phyloP scores from a whole-genome alignment of 805 yeast species.

The Clavispora carvajalis region DNA sequence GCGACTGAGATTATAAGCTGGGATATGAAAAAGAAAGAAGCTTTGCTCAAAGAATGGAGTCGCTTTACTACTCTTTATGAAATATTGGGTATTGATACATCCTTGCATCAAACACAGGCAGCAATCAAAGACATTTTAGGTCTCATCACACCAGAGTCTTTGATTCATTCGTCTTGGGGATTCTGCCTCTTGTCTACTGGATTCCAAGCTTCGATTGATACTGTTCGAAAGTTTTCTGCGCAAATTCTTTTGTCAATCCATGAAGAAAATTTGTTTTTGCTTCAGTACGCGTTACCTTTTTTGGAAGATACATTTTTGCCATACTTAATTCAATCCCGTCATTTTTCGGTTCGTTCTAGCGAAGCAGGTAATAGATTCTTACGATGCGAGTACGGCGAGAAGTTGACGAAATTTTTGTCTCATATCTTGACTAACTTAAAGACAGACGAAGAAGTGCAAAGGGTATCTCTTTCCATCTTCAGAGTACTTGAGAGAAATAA shows the following conservation, averaged over 20 bases:
- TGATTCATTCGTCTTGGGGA: slow-evolving; percentile 67
- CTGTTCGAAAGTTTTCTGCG: slow-evolving; percentile 62
- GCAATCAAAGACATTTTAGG: slow-evolving; percentile 59
- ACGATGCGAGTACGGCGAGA: slow-evolving; percentile 56
- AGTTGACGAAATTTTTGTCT: slow-evolving; percentile 42
- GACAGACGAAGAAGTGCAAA: slow-evolving; percentile 18
- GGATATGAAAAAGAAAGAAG: slow-evolving; percentile 21
- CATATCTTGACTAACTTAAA: slow-evolving; percentile 27
- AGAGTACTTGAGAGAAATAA: slow-evolving; percentile 43
- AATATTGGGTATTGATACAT: slow-evolving; percentile 77
- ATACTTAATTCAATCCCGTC: slow-evolving; percentile 56
- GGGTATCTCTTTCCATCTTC: slow-evolving; percentile 28
- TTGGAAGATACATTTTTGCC: slow-evolving; percentile 51
- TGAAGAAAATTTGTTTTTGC: slow-evolving; percentile 32
- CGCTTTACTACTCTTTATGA: slow-evolving; percentile 71
- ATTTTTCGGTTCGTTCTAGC: slow-evolving; percentile 42
- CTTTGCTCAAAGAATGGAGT: slow-evolving; percentile 55
- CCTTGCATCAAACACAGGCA: slow-evolving; percentile 80
- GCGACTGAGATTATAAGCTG: slow-evolving; percentile 38
- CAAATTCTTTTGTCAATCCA: slow-evolving; percentile 52
- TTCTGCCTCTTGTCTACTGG: slow-evolving; percentile 72
- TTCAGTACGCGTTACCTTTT: slow-evolving; percentile 34
- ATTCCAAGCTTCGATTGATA: slow-evolving; percentile 68
- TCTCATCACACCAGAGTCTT: slow-evolving; percentile 45
- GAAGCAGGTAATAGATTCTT: slow-evolving; percentile 20